A percentile compares a stretch with the other conserved stretches of the same genome.
phyloP scores from a whole-genome alignment of 2,329 filamentous ascomycete genomes.

The Coniochaeta sp. region DNA sequence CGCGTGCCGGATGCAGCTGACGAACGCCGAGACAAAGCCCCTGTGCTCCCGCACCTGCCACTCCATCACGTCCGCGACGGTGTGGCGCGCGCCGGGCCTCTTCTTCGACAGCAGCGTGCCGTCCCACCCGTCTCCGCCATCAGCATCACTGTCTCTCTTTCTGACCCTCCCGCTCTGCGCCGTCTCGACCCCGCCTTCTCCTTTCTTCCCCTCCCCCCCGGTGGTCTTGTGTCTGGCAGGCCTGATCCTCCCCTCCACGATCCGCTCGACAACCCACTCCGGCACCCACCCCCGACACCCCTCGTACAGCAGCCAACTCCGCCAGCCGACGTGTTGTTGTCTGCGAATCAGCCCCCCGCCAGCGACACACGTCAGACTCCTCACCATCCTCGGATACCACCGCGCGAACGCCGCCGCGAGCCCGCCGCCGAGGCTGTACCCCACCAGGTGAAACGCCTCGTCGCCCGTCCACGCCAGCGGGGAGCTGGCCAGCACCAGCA shows the following conservation, averaged over 20 bases:
- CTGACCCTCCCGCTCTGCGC: too few relatives aligned
- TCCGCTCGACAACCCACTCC: slow-evolving; percentile 42
- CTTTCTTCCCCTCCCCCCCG: background rate
- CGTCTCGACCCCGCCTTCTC: slow-evolving; percentile 27
- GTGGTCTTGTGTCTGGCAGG: slow-evolving; percentile 21
- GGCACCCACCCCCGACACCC: slow-evolving; percentile 52
- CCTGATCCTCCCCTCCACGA: slow-evolving; percentile 44
- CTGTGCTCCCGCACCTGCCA: slow-evolving; percentile 63
- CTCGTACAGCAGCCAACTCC: slow-evolving; percentile 58
- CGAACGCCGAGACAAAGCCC: slow-evolving; percentile 64
- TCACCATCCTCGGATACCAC: slow-evolving; percentile 58
- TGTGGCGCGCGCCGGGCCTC: slow-evolving; percentile 34
- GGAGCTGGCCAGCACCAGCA: slow-evolving; percentile 59
- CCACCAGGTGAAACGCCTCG: slow-evolving; percentile 61
- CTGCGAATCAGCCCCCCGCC: slow-evolving; percentile 62
- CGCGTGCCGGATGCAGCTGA: slow-evolving; percentile 62
- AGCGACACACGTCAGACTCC: slow-evolving; percentile 58
- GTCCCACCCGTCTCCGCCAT: slow-evolving; percentile 31
- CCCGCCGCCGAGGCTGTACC: slow-evolving; percentile 75
- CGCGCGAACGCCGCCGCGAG: slow-evolving; percentile 63
- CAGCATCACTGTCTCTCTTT: slow-evolving; percentile 26
- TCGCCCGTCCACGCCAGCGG: slow-evolving; percentile 45
- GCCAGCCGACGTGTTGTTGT: slow-evolving; percentile 48
- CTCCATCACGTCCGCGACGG: slow-evolving; percentile 53
- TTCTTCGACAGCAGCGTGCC: slow-evolving; percentile 44